Evolutionary conservation across 441 rosid species (phyloP).

Genomic region (Gossypium trilobum): DNA sequence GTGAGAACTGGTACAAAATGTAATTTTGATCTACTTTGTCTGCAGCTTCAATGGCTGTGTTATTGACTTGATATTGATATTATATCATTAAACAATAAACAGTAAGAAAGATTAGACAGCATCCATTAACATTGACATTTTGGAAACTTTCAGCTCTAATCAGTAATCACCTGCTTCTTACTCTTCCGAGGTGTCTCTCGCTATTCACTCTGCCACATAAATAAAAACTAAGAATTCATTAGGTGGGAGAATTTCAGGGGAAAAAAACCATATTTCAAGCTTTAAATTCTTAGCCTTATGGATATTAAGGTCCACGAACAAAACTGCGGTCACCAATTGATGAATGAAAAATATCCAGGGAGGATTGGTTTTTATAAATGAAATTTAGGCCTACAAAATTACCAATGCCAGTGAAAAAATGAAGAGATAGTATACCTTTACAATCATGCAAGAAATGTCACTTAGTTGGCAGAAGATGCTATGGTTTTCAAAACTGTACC

Average conservation of each 20-base stretch:
- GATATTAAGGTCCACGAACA: not conserved
- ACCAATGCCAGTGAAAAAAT: not conserved
- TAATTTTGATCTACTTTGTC: not conserved
- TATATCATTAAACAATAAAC: not conserved
- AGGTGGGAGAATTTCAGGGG: not conserved
- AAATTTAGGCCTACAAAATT: not conserved
- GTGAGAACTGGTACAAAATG: not conserved
- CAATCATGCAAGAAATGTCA: not conserved
- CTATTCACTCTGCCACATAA: not conserved
- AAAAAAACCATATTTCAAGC: not conserved
- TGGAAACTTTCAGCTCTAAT: not conserved
- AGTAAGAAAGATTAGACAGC: not conserved
- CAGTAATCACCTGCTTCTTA: not conserved
- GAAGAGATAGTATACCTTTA: constrained; percentile 1
- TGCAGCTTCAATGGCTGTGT: not conserved
- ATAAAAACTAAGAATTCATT: not conserved
- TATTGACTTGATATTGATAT: not conserved
- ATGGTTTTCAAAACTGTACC: not conserved
- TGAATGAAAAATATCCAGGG: not conserved
- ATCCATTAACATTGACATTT: not conserved
- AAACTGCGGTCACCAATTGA: not conserved
- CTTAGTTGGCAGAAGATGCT: not conserved
- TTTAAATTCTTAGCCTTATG: not conserved
- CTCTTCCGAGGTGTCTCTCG: not conserved
- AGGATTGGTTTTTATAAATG: not conserved